These are phyloP conservation scores for Amanita phalloides DNA, from an alignment of 768 basidiomycete species.

Conservation along the genomic window DNA sequence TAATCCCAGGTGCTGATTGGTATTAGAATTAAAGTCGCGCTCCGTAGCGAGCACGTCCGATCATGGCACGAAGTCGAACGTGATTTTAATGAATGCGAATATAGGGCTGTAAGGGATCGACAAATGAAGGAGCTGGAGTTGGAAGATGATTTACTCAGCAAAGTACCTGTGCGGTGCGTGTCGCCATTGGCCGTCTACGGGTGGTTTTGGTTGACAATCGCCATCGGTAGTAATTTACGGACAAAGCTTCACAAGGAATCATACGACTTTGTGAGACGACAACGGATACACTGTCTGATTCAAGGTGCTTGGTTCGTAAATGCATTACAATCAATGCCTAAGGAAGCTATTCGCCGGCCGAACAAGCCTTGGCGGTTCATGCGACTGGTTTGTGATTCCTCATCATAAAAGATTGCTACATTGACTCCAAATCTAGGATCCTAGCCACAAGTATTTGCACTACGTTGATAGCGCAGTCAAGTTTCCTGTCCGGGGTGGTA, in stretches of 20 bases:
- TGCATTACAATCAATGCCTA: slow-evolving; percentile 42
- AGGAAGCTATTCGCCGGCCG: slow-evolving; percentile 46
- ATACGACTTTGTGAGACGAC: slow-evolving; percentile 80
- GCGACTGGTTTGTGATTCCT: slow-evolving; percentile 48
- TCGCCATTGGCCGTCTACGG: neutral
- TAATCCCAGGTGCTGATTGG: slow-evolving; percentile 5
- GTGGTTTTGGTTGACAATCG: slow-evolving; percentile 2
- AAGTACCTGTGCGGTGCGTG: slow-evolving; percentile 68
- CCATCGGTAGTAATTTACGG: slow-evolving; percentile 57
- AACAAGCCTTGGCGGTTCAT: slow-evolving; percentile 78
- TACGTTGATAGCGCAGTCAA: slow-evolving; percentile 76
- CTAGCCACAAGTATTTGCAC: slow-evolving; percentile 69
- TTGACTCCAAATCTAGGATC: slow-evolving; percentile 42
- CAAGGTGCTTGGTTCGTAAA: slow-evolving; percentile 93
- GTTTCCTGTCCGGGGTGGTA: slow-evolving; percentile 66
- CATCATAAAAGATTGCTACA: neutral
- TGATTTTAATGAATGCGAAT: slow-evolving; percentile 74
- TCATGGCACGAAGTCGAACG: slow-evolving; percentile 79
- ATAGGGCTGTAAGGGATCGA: slow-evolving; percentile 74
- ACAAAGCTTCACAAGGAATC: slow-evolving; percentile 85
- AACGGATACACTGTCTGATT: slow-evolving; percentile 78
- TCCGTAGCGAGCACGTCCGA: slow-evolving; percentile 63
- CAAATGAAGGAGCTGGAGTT: slow-evolving; percentile 87
- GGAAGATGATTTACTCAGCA: slow-evolving; percentile 81
- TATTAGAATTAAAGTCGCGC: slow-evolving; percentile 61